Conservation (phyloP, 768 basidiomycete species). For the Tricholoma sp. region DNA sequence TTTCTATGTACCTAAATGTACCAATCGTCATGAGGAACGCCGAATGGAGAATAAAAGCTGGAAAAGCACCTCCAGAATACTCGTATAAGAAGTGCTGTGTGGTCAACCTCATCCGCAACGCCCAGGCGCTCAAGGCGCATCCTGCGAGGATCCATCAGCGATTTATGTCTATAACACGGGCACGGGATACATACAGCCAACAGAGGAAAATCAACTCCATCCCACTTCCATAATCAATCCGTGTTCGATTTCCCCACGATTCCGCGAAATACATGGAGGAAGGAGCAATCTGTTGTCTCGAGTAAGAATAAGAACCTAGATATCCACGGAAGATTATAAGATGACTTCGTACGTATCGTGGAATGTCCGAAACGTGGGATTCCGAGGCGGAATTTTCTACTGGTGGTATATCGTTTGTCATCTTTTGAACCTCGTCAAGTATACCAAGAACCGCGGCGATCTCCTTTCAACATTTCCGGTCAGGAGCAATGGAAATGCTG, state of each 20-base stretch:
- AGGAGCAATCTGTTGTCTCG: constrained; percentile 39
- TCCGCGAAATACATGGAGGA: constrained; percentile 73
- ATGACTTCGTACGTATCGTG: too few species aligned
- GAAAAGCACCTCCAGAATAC: constrained; percentile 81
- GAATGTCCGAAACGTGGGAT: too few species aligned
- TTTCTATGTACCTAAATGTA: constrained; percentile 67
- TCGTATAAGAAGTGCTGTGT: constrained; percentile 68
- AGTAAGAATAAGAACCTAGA: not conserved
- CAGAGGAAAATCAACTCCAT: constrained; percentile 99
- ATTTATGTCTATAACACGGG: not conserved
- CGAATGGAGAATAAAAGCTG: not conserved
- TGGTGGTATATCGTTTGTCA: too few species aligned
- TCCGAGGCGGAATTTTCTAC: too few species aligned
- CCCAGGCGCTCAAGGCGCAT: constrained; percentile 75
- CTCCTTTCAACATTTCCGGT: too few species aligned
- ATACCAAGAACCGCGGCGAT: too few species aligned
- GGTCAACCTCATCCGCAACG: constrained; percentile 59
- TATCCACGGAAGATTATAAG: too few species aligned
- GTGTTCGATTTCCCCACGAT: constrained; percentile 84
- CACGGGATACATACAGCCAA: constrained; percentile 69
- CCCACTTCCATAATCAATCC: constrained; percentile 99
- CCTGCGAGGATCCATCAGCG: constrained; percentile 36
- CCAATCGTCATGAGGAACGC: constrained; percentile 21
- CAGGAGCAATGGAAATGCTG: too few species aligned
- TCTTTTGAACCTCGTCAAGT: too few species aligned